Percentiles rank a stretch among this genome's conserved stretches.
Conservation (phyloP, 345 rosid genomes). For the Chamaenerion angustifolium region DNA sequence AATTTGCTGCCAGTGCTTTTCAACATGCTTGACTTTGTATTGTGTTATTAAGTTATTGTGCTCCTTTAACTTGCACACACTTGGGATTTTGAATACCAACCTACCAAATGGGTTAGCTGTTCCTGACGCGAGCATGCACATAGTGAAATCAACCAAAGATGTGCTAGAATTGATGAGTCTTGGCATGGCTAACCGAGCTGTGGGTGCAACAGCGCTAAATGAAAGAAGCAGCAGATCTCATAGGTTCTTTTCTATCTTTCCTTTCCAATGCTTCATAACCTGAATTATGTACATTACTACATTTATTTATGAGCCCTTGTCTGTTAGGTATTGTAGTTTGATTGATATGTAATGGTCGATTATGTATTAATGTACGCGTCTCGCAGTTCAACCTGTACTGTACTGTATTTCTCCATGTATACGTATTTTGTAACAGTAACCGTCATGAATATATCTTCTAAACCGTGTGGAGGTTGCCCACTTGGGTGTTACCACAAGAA, state of each 20-base stretch:
- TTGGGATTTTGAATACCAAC: slow-evolving; percentile 88
- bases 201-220: slow-evolving; percentile 84
- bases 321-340: too few relatives aligned
- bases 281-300: too few relatives aligned
- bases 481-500: too few relatives aligned
- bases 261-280: neutral
- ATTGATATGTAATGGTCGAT: too few relatives aligned
- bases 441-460: too few relatives aligned
- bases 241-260: slow-evolving; percentile 31
- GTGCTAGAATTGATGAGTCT: slow-evolving; percentile 75
- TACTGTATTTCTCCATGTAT: too few relatives aligned
- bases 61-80: slow-evolving; percentile 80
- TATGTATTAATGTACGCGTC: too few relatives aligned
- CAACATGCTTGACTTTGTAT: neutral
- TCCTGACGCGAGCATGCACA: slow-evolving; percentile 91
- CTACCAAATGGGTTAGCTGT: slow-evolving; percentile 98
- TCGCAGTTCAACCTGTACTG: too few relatives aligned
- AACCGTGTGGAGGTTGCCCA: too few relatives aligned
- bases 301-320: too few relatives aligned
- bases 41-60: slow-evolving; percentile 1
- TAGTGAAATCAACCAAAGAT: slow-evolving; percentile 67
- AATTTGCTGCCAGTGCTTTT: too few relatives aligned
- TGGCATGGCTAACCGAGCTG: slow-evolving; percentile 75
- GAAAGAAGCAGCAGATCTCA: slow-evolving; percentile 99
- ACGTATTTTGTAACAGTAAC: too few relatives aligned